These are phyloP conservation scores for Alternaria sp. DNA, from an alignment of 2,329 filamentous ascomycete genomes.

Conservation along the genomic window DNA sequence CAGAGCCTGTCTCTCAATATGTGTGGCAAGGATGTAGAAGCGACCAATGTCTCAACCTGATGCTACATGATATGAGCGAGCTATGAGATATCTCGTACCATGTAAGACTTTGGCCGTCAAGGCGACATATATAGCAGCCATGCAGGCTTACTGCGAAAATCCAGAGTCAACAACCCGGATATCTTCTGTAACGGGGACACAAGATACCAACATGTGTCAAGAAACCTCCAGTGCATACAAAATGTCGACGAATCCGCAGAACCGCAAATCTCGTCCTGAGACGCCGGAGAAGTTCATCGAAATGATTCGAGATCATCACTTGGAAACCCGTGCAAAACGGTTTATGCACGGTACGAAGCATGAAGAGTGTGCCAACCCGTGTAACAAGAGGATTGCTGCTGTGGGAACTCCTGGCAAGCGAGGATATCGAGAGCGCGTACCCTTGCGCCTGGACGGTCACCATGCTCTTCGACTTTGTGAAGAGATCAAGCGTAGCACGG, in stretches of 20 bases:
- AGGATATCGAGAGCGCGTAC: neutral
- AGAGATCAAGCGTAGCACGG: neutral
- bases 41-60: neutral
- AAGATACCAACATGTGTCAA: neutral
- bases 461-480: neutral
- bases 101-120: neutral
- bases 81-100: neutral
- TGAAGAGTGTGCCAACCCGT: accelerated
- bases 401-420: accelerated
- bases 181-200: neutral
- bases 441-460: neutral
- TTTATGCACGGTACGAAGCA: neutral
- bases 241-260: neutral
- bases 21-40: neutral
- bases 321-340: too few species aligned
- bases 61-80: neutral
- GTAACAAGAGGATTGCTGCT: neutral
- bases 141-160: neutral
- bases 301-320: accelerated
- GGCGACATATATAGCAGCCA: neutral
- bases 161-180: accelerated
- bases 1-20: too few species aligned
- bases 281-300: neutral
- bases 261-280: neutral
- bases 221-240: neutral